Conservation (phyloP, 345 rosid species). For the Bruguiera sexangula region DNA sequence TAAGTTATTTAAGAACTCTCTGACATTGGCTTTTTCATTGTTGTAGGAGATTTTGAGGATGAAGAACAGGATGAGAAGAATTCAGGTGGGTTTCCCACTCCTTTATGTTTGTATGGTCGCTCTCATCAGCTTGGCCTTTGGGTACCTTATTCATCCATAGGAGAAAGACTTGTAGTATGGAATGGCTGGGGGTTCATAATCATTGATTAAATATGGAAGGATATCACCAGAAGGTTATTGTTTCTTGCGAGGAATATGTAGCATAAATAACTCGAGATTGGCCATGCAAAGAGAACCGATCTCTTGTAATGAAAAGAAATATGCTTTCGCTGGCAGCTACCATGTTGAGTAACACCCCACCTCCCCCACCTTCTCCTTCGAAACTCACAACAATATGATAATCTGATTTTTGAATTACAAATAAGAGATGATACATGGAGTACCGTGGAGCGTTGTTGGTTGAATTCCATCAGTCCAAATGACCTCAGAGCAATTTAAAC, state of each 20-base stretch:
- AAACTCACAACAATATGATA: no score
- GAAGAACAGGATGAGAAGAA: slow-evolving; percentile 23
- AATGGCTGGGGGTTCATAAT: neutral
- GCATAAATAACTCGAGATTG: neutral
- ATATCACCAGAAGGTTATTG: neutral
- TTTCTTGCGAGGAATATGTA: neutral
- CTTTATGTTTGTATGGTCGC: slow-evolving; percentile 43
- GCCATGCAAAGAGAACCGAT: neutral
- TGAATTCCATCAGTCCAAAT: no score
- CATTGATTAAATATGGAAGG: neutral
- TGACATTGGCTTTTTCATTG: neutral
- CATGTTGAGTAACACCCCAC: no score
- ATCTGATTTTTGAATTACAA: no score
- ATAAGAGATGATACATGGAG: no score
- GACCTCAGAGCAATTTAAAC: no score
- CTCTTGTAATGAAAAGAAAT: neutral
- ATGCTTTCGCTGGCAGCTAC: no score
- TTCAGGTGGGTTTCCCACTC: slow-evolving; percentile 45
- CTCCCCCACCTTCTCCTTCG: no score
- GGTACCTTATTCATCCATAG: slow-evolving; percentile 36
- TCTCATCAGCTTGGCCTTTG: slow-evolving; percentile 31
- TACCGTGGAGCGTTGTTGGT: no score
- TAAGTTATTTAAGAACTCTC: neutral
- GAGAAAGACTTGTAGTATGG: neutral
- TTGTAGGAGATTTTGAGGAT: slow-evolving; percentile 38